Evolutionary conservation across 2,329 filamentous ascomycete genomes (phyloP).

Genomic region (Alternaria novae-zelandiae): DNA sequence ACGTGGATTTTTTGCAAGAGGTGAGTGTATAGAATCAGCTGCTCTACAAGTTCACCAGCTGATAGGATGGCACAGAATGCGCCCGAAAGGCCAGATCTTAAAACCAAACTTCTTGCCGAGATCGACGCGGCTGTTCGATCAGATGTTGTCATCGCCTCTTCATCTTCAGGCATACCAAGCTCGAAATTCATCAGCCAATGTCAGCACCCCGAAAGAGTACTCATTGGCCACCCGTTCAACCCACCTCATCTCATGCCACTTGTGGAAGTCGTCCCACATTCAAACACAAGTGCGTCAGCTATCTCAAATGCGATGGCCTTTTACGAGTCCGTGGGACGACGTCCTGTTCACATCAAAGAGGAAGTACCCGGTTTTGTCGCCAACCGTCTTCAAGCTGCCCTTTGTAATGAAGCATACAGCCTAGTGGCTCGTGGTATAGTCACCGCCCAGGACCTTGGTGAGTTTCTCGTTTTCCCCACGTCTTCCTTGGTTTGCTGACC

Average conservation of each 20-base stretch:
- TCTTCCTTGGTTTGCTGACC: background rate
- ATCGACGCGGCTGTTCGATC: constrained; percentile 40
- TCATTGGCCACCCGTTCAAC: constrained; percentile 57
- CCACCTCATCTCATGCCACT: constrained; percentile 58
- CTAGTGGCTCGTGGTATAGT: background rate
- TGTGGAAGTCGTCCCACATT: constrained; percentile 53
- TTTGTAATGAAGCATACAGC: background rate
- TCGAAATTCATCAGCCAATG: constrained; percentile 32
- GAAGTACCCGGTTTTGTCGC: constrained; percentile 54
- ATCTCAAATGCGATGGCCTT: constrained; percentile 45
- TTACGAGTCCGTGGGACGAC: constrained; percentile 51
- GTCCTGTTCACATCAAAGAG: constrained; percentile 36
- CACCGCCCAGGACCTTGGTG: background rate
- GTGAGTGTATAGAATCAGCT: background rate
- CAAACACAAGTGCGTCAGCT: constrained; percentile 1
- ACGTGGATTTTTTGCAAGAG: constrained; percentile 3
- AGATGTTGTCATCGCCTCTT: constrained; percentile 50
- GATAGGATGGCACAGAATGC: constrained; percentile 38
- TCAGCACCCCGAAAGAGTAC: constrained; percentile 33
- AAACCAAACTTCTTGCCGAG: constrained; percentile 46
- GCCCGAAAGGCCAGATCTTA: constrained; percentile 51
- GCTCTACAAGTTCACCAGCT: background rate
- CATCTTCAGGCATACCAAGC: constrained; percentile 49
- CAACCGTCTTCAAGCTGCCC: constrained; percentile 52
- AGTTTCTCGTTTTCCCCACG: background rate